Evolutionary conservation across 768 basidiomycete genomes (phyloP), one percentile per base, ranked within the genome.

Genomic region (Tubosaeta sp.): DNA sequence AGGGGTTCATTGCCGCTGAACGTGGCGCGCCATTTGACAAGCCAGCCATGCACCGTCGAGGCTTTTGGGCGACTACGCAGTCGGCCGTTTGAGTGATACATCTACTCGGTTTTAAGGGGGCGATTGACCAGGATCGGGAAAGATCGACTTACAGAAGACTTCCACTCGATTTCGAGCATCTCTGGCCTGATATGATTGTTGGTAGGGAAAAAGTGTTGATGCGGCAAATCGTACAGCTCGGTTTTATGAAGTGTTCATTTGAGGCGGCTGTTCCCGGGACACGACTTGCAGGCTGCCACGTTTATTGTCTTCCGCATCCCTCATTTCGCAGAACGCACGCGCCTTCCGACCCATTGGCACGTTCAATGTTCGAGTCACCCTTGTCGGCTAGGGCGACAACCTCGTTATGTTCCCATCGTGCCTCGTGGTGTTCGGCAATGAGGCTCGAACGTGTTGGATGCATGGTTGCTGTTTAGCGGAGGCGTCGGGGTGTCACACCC

Each of bases 21-120:
- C 12, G 86, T 88, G 25, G 86, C 87, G 54, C 86, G 77, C 79
- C 83, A 79, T 68, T 88, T 89, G n/a, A 83, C 81, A 53, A 88
- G 72, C 85, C 86, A 89, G 31, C 87, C 87, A 58, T 89, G 87
- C 66, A 86, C 76, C 11, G 78, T 76, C 6, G 76, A 77, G n/a
- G 73, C 63, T 49, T 79, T 83, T 38, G 78, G 77, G 31, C 74
- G 76, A 44, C 78, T 81, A 42, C 70, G 74, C 37, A 73, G 71
- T 46, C 71, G 61, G 31, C 76, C 74, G 43, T 71, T 35, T 27
- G 68, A 69, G 52, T 69, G 69, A 57, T 71, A 71, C 32, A 55
- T 64, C 68, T 69, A 48, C 39, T 34, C 33, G 25, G 35, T 43
- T 41, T 25, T 54, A 26, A 55, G 52, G 43, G 42, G 6, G 27